Evolutionary conservation across 2,329 filamentous ascomycete genomes (phyloP).

Genomic region (Diaporthe velutina): DNA sequence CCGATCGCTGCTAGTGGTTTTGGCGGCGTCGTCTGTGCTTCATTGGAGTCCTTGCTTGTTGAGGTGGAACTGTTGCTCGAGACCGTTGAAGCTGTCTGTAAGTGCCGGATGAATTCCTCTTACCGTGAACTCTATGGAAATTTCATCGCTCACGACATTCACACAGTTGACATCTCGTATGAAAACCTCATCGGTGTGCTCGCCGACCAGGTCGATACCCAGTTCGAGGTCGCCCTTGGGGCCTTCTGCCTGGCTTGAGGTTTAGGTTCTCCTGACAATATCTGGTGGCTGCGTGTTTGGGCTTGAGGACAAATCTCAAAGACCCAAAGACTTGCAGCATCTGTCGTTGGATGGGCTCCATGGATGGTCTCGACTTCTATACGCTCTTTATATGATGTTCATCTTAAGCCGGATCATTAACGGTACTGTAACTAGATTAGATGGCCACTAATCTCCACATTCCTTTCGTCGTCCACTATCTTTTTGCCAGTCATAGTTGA

Average conservation of each 20-base stretch:
- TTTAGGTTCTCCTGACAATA: no score
- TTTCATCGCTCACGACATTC: not conserved
- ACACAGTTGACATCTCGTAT: not conserved
- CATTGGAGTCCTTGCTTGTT: not conserved
- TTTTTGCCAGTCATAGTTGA: no score
- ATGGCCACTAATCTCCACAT: constrained; percentile 17
- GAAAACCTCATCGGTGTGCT: constrained; percentile 4
- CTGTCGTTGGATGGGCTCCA: not conserved
- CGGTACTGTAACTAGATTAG: not conserved
- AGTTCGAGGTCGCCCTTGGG: not conserved
- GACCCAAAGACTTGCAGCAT: no score
- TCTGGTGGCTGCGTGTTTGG: no score
- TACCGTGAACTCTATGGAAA: fast-evolving
- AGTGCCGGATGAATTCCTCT: not conserved
- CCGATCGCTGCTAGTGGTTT: not conserved
- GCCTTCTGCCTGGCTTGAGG: not conserved
- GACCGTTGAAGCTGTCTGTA: not conserved
- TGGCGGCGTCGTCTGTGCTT: not conserved
- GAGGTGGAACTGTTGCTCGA: constrained; percentile 7
- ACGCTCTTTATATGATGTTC: not conserved
- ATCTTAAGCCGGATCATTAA: not conserved
- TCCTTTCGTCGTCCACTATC: no score
- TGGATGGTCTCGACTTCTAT: not conserved
- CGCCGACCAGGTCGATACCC: constrained; percentile 5
- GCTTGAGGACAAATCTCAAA: no score